Base-by-base conservation (phyloP, 164 flowering plant genomes). In the Berberis thunbergii region DNA sequence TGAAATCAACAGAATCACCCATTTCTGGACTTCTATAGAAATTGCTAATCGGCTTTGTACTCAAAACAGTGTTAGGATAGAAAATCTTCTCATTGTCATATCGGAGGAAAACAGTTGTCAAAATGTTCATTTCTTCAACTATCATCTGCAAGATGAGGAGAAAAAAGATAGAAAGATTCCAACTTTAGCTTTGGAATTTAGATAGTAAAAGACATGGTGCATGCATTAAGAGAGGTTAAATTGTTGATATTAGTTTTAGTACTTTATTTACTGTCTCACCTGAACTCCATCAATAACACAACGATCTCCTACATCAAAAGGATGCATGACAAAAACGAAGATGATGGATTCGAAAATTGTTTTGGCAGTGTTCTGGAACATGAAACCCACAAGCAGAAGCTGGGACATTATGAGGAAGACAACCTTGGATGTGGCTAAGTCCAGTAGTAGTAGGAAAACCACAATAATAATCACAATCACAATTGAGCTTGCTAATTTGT, bases 221-320 rank as follows among this genome's bases (percentile, higher is more conserved):
- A 26, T 26, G 26, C 26, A 26, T 26, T 26, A 26, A 26, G 26
- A 26, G 26, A 26, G 0, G 26, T 26, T 26, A 26, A 26, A 26
- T 26, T 26, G 26, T 26, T 26, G 26, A 26, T 26, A 26, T 26
- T 26, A 26, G 26, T 26, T 26, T 26, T 26, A 26, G 26, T 26
- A 26, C 26, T 26, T 26, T 26, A 26, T 26, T 26, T 26, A 26
- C 26, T 26, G 26, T 26, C 50, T 64, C 57, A 85, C 89, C 83
- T 75, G 79, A 7, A 80, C 77, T 0, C 81, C 84, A 46, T 85
- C 90, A 1, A 92, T 70, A 50, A 89, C 96, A 73, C 98, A 92
- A 38, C 91, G 86, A 61, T 92, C 98, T n/a, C 98, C 98, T 3
- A 92, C 91, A 69, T 89, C 98, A 73, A 80, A 92, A 6, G 97